phyloP scores from a whole-genome alignment of 192 early-diverging fungal genomes.

The Coemansia sp. region DNA sequence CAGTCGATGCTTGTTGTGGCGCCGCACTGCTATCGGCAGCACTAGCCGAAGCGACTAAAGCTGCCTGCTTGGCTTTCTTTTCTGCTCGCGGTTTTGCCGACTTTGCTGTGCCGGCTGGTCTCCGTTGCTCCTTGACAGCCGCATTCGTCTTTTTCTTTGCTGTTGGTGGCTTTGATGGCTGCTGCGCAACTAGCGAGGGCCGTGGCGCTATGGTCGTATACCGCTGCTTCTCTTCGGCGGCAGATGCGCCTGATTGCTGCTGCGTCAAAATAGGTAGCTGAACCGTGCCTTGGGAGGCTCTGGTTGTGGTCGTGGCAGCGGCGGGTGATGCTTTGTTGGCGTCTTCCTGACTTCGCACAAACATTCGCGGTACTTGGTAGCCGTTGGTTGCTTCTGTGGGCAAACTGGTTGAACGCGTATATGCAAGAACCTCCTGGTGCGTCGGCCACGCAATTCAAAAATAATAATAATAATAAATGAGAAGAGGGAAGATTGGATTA shows the following conservation, averaged over 20 bases:
- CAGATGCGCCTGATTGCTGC: not conserved
- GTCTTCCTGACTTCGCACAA: constrained; percentile 29
- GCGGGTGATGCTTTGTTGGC: not conserved
- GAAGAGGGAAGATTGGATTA: not conserved
- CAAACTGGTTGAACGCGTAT: not conserved
- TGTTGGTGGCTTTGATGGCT: not conserved
- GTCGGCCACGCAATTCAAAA: not conserved
- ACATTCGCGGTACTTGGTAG: constrained; percentile 12
- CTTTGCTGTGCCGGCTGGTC: constrained; percentile 8
- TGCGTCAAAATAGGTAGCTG: not conserved
- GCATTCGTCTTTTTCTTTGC: constrained; percentile 7
- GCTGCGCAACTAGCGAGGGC: constrained; percentile 6
- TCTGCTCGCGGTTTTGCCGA: not conserved
- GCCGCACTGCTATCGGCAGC: not conserved
- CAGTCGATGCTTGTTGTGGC: not conserved
- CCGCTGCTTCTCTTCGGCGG: not conserved
- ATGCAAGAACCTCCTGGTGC: not conserved
- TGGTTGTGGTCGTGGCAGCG: not conserved
- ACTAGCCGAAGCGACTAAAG: constrained; percentile 1
- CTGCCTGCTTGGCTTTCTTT: constrained; percentile 1
- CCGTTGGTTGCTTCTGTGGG: not conserved
- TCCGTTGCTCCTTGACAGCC: constrained; percentile 13
- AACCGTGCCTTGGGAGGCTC: not conserved
- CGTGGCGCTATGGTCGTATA: constrained; percentile 28
- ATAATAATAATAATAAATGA: not conserved